Conservation (phyloP, 139 green algal genomes). For the Chlamydomonas sp. region DNA sequence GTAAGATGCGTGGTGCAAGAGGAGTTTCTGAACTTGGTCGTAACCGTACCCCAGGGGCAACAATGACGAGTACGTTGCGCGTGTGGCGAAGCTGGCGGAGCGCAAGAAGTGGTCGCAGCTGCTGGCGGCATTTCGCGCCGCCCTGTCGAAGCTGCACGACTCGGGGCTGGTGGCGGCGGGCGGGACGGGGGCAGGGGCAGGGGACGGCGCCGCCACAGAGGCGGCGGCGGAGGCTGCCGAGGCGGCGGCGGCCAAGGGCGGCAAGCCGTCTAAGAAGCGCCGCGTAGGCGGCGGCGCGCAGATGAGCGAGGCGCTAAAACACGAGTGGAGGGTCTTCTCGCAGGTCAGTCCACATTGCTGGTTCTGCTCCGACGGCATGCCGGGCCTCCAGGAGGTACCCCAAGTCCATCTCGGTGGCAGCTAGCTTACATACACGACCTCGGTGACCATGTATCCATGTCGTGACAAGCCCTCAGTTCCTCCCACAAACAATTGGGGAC, state of each 20-base stretch:
- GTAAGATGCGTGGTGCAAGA: background rate
- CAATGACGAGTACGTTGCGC: constrained; percentile 87
- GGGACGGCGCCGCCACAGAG: background rate
- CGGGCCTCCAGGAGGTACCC: too few species aligned
- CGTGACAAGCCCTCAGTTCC: too few species aligned
- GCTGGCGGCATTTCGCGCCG: constrained; percentile 86
- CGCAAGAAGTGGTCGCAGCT: constrained; percentile 89
- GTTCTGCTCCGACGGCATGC: background rate
- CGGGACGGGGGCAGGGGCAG: background rate
- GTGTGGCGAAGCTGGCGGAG: constrained; percentile 76
- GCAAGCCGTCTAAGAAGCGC: constrained; percentile 28
- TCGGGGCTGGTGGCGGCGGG: background rate
- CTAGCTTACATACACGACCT: too few species aligned
- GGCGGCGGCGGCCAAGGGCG: constrained; percentile 24
- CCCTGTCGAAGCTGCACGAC: constrained; percentile 64
- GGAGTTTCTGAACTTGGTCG: background rate
- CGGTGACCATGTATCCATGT: too few species aligned
- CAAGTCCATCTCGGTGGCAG: too few species aligned
- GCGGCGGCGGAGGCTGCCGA: constrained; percentile 12
- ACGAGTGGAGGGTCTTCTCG: constrained; percentile 80
- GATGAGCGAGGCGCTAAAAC: constrained; percentile 17
- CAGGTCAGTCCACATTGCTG: background rate
- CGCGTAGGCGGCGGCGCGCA: background rate
- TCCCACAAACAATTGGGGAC: too few species aligned
- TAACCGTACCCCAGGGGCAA: constrained; percentile 64